A percentile compares a stretch with the other conserved stretches of the same genome.
Evolutionary conservation across 805 yeast species (phyloP).

Genomic region (Candida khao-thaluensis): DNA sequence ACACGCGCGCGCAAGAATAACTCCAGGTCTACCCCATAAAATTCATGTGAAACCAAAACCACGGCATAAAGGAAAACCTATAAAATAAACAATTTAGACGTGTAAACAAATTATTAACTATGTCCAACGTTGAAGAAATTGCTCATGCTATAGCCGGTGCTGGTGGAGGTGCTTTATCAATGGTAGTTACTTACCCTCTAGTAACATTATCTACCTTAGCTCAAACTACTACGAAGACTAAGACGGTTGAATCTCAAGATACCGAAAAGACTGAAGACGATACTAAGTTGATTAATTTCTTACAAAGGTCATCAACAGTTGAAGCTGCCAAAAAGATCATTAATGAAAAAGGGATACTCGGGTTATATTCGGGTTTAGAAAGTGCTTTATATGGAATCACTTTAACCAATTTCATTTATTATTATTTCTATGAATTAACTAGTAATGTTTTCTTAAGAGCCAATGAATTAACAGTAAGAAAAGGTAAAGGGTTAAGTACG

Average conservation of each 20-base stretch:
- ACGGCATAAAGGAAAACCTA: too few species aligned
- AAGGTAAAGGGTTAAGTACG: constrained; percentile 50
- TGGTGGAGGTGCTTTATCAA: constrained; percentile 85
- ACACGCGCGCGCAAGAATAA: constrained; percentile 3
- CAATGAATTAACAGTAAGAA: constrained; percentile 22
- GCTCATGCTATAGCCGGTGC: constrained; percentile 96
- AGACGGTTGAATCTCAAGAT: constrained; percentile 10
- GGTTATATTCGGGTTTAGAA: constrained; percentile 82
- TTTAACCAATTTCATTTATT: constrained; percentile 82
- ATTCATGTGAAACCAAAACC: constrained; percentile 7
- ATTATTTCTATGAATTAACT: constrained; percentile 83
- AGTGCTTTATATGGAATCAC: constrained; percentile 86
- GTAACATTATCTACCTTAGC: constrained; percentile 86
- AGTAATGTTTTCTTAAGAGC: constrained; percentile 44
- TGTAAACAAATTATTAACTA: constrained; percentile 10
- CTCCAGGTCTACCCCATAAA: constrained; percentile 5
- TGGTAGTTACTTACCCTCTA: constrained; percentile 86
- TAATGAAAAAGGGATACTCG: constrained; percentile 58
- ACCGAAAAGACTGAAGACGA: constrained; percentile 15
- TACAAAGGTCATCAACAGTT: constrained; percentile 15
- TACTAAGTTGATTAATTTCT: constrained; percentile 7
- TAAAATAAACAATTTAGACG: constrained; percentile 1
- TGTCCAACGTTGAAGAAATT: constrained; percentile 46
- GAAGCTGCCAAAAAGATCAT: constrained; percentile 43
- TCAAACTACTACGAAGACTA: constrained; percentile 55